These are phyloP conservation scores for Melocanna baccifera DNA, from an alignment of 176 grass and related monocot genomes.

Conservation along the genomic window DNA sequence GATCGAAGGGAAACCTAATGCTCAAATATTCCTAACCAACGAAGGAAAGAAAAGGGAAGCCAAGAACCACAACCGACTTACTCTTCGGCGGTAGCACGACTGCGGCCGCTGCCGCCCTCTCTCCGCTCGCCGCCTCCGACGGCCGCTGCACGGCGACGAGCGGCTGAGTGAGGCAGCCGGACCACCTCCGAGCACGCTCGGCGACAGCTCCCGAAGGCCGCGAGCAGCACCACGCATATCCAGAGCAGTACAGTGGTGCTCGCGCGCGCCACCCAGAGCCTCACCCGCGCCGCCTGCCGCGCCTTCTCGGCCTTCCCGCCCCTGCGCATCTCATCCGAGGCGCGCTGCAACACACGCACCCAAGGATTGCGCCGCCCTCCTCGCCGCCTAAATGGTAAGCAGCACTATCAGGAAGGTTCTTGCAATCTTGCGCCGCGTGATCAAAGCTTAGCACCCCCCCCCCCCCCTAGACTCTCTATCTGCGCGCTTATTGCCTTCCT, in stretches of 20 bases:
- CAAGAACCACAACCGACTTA: conserved; percentile 29
- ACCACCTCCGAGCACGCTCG: conserved; percentile 63
- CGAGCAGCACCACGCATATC: conserved; percentile 70
- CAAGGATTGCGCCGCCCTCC: not conserved
- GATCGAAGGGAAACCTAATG: conserved; percentile 18
- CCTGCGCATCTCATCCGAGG: conserved; percentile 36
- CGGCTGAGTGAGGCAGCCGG: conserved; percentile 59
- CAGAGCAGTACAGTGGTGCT: conserved; percentile 79
- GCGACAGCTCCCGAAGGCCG: conserved; percentile 53
- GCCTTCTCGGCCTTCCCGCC: conserved; percentile 48
- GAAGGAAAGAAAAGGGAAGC: not conserved
- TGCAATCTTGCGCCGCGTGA: not conserved
- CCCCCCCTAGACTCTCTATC: not conserved
- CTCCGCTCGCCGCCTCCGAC: conserved; percentile 23
- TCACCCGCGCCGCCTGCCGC: conserved; percentile 56
- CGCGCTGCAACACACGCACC: not conserved
- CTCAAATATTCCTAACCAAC: conserved; percentile 19
- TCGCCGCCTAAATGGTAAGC: not conserved
- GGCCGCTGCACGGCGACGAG: conserved; percentile 30
- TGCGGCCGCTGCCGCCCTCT: conserved; percentile 3
- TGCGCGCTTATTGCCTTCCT: not conserved
- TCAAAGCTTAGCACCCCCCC: not conserved
- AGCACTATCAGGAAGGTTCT: not conserved
- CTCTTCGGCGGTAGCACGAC: conserved; percentile 71
- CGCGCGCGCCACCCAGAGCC: conserved; percentile 67